A percentile compares a stretch with the other conserved stretches of the same genome.
These are phyloP conservation scores for Colletotrichum neosansevieriae DNA, from an alignment of 2,329 filamentous ascomycete genomes.

Conservation along the genomic window DNA sequence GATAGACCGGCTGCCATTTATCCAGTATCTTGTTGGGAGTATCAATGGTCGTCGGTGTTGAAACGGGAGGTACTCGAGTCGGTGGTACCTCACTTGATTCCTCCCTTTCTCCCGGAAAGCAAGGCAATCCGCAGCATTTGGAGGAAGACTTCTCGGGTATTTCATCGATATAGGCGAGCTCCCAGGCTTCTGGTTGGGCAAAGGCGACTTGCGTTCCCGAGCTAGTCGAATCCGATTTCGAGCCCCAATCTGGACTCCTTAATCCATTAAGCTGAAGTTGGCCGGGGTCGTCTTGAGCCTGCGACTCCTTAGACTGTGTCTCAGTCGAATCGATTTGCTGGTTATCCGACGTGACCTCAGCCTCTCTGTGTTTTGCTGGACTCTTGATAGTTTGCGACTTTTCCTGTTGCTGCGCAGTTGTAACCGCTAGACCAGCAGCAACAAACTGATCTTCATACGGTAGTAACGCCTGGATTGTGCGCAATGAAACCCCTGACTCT, in stretches of 20 bases:
- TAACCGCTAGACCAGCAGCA: constrained; percentile 67
- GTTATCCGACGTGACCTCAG: not conserved
- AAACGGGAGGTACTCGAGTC: constrained; percentile 4
- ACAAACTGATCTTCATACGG: constrained; percentile 67
- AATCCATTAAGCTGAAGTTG: constrained; percentile 37
- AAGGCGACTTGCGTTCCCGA: constrained; percentile 50
- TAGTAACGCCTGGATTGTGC: constrained; percentile 65
- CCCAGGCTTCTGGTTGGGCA: constrained; percentile 47
- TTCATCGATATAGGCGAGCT: constrained; percentile 50
- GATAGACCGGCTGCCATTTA: constrained; percentile 31
- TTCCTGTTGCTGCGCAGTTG: constrained; percentile 60
- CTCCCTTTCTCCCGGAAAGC: constrained; percentile 17
- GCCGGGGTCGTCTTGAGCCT: not conserved
- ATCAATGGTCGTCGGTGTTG: constrained; percentile 24
- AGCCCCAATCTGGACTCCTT: constrained; percentile 26
- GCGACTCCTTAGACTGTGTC: not conserved
- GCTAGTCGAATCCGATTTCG: constrained; percentile 36
- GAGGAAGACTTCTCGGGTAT: constrained; percentile 42
- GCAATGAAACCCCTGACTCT: constrained; percentile 58
- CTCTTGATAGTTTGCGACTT: constrained; percentile 32
- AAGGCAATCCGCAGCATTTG: constrained; percentile 25
- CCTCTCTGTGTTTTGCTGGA: not conserved
- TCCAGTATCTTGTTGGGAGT: constrained; percentile 34
- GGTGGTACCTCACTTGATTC: constrained; percentile 4
- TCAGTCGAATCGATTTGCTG: constrained; percentile 24